A percentile compares a stretch with the other conserved stretches of the same genome.
These are phyloP conservation scores for Pseudogymnoascus sp. DNA, from an alignment of 2,329 filamentous ascomycete species.

Conservation along the genomic window DNA sequence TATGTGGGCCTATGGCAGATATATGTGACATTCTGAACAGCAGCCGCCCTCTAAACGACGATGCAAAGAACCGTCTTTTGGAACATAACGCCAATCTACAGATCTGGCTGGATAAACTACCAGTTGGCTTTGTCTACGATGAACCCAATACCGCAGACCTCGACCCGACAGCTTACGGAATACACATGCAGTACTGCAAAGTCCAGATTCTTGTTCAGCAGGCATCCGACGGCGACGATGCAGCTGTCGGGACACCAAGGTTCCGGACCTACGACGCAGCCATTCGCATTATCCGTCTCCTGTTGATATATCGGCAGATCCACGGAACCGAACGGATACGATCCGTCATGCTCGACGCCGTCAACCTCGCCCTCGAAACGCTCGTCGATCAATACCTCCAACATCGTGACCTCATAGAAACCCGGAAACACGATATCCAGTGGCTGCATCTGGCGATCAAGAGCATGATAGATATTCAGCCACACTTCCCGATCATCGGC, in stretches of 20 bases:
- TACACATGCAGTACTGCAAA: constrained; percentile 10
- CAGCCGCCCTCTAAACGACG: not conserved
- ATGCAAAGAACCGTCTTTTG: not conserved
- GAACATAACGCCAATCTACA: not conserved
- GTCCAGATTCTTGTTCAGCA: constrained; percentile 6
- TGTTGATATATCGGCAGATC: constrained; percentile 5
- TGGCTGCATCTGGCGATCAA: constrained; percentile 5
- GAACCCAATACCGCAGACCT: not conserved
- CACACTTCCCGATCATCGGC: constrained; percentile 7
- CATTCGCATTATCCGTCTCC: constrained; percentile 1
- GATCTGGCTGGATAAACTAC: not conserved
- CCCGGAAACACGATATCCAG: not conserved
- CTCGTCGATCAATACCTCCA: not conserved
- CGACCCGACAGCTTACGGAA: not conserved
- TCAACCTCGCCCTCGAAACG: not conserved
- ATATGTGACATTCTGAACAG: constrained; percentile 5
- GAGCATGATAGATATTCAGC: constrained; percentile 4
- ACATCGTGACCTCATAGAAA: not conserved
- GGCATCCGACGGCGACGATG: not conserved
- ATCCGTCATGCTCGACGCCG: constrained; percentile 8
- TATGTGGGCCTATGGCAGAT: constrained; percentile 9
- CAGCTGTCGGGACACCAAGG: not conserved
- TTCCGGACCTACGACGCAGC: not conserved
- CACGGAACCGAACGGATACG: constrained; percentile 2
- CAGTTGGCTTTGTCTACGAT: not conserved